A percentile compares a stretch with the other conserved stretches of the same genome.
phyloP scores from a whole-genome alignment of 1,139 yeast species.

The Lipomyces yarrowii region DNA sequence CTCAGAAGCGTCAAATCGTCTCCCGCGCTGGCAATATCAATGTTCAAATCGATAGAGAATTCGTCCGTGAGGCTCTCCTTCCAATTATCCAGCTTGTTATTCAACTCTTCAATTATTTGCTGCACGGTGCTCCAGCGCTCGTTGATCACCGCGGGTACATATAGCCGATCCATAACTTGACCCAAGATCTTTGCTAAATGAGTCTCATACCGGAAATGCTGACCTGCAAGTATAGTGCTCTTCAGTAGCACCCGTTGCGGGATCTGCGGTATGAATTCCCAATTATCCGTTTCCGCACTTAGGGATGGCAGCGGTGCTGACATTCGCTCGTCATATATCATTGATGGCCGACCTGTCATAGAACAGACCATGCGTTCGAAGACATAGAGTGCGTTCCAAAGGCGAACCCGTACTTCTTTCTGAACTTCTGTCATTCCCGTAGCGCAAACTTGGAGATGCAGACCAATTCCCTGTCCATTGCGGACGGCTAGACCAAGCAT shows the following conservation, averaged over 20 bases:
- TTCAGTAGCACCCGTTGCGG: slow-evolving; percentile 12
- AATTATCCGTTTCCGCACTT: slow-evolving; percentile 22
- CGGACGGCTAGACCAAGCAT: slow-evolving; percentile 30
- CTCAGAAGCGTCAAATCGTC: slow-evolving; percentile 6
- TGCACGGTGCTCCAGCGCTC: slow-evolving; percentile 21
- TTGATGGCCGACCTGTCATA: slow-evolving; percentile 30
- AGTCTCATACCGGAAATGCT: slow-evolving; percentile 26
- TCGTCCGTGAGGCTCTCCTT: slow-evolving; percentile 18
- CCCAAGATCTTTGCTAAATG: slow-evolving; percentile 25
- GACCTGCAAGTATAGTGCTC: slow-evolving; percentile 15
- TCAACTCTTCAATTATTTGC: slow-evolving; percentile 23
- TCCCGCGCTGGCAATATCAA: slow-evolving; percentile 9
- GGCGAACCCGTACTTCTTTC: slow-evolving; percentile 27
- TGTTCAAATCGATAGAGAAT: slow-evolving; percentile 17
- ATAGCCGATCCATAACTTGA: slow-evolving; percentile 27
- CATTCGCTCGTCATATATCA: slow-evolving; percentile 24
- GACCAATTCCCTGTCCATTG: slow-evolving; percentile 30
- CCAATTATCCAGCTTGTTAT: slow-evolving; percentile 24
- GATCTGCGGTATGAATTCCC: slow-evolving; percentile 25
- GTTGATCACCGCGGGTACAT: slow-evolving; percentile 23
- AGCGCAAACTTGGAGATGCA: slow-evolving; percentile 23
- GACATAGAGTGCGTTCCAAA: slow-evolving; percentile 31
- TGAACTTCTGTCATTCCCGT: slow-evolving; percentile 27
- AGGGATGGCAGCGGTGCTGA: slow-evolving; percentile 28
- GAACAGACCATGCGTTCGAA: slow-evolving; percentile 30